Evolutionary conservation across 1,284 basidiomycete genomes (phyloP), one percentile per base, ranked within the genome.

Genomic region (Violaceomyces palustris): DNA sequence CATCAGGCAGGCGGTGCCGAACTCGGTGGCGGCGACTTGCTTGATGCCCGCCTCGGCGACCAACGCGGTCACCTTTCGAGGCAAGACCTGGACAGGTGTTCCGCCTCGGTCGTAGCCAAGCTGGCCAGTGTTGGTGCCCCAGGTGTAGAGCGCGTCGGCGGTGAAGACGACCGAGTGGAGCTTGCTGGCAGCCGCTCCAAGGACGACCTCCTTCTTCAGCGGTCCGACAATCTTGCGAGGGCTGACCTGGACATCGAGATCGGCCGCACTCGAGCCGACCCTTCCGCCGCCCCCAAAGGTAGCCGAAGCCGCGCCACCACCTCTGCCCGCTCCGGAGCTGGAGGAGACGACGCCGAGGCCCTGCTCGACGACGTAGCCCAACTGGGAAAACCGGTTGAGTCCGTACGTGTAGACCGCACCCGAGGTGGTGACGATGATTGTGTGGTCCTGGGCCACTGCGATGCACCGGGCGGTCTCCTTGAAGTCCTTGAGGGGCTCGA

Each of bases 121-220:
- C 72, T 98, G 94, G 0, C 94, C 94, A 25, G 80, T 81, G 74
- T 97, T 96, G 19, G 87, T 90, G 0, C 93, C 94, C 92, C 92
- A 98, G 0, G 92, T 94, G 75, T 83, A 96, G 0, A 97, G 80
- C n/a, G 84, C 81, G 14, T 80, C 79, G 3, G 72, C 70, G 0
- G 91, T 94, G 85, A 88, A 98, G 69, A 88, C 93, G 2, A 83
- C 90, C 17, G 87, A 90, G 19, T 89, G 86, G 19, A 83, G 83
- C 67, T 87, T 86, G 52, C 86, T 88, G 0, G 91, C 90, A 1
- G 91, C 88, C 3, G 93, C 80, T 15, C 94, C 94, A 17, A 78
- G 74, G 0, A 94, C 83, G 19, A 78, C 62, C 59, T 91, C 87
- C 73, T 86, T 88, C 78, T 85, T 87, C 53, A 97, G 75, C 1